These are phyloP conservation scores for Boletus rex-veris DNA, from an alignment of 768 basidiomycete species.

Conservation along the genomic window DNA sequence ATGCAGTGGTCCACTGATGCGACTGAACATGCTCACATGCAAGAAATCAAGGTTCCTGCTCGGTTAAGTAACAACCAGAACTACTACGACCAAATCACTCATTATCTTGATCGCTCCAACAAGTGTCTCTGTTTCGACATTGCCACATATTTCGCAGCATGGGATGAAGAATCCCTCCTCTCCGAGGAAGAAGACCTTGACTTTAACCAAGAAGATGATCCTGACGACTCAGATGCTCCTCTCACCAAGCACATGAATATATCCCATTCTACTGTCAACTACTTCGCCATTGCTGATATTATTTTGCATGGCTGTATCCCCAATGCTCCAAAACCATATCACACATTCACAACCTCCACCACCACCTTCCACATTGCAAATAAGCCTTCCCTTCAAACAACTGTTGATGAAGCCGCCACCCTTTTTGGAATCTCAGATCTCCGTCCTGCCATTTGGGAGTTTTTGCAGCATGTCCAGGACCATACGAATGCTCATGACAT, in stretches of 20 bases:
- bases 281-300: neutral
- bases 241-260: neutral
- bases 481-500: neutral
- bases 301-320: neutral
- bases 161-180: neutral
- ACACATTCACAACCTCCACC: neutral
- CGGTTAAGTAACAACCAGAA: no score
- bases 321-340: neutral
- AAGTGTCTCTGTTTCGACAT: conserved; percentile 1
- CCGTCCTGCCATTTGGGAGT: neutral
- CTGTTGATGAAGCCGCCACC: neutral
- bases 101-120: neutral
- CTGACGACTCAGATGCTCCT: neutral
- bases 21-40: neutral
- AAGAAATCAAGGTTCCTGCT: neutral
- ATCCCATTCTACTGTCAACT: neutral
- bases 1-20: neutral
- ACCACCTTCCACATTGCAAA: neutral
- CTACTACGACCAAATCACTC: no score
- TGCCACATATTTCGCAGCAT: neutral
- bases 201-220: neutral
- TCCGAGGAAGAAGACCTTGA: neutral
- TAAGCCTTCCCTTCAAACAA: neutral
- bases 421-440: neutral
- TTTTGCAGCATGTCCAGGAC: neutral